Evolutionary conservation across 257 asterid species (phyloP).

Genomic region (Striga asiatica): DNA sequence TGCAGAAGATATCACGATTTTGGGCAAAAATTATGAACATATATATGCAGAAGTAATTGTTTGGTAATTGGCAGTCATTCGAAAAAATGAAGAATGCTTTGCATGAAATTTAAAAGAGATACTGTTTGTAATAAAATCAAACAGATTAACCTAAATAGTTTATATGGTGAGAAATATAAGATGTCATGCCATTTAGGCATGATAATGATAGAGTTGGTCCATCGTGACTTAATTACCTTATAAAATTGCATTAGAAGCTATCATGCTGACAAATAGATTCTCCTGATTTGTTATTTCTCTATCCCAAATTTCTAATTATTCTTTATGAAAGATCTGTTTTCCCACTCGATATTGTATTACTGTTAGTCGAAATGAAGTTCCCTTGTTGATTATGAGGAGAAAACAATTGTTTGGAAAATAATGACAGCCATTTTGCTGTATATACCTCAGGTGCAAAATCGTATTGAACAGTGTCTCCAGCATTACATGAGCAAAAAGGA

Average conservation of each 20-base stretch:
- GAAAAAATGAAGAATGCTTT: too few species aligned
- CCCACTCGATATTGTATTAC: neutral
- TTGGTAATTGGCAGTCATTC: too few species aligned
- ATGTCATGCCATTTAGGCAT: too few species aligned
- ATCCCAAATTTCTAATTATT: neutral
- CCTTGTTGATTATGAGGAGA: neutral
- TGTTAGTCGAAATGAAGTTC: neutral
- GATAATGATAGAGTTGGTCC: too few species aligned
- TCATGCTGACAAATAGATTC: neutral
- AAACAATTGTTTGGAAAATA: neutral
- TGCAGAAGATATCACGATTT: too few species aligned
- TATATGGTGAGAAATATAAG: too few species aligned
- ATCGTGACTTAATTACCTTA: neutral
- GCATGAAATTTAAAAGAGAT: too few species aligned
- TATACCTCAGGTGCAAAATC: constrained; percentile 58
- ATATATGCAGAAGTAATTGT: too few species aligned
- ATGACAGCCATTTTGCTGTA: neutral
- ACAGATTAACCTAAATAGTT: too few species aligned
- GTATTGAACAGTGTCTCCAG: constrained; percentile 61
- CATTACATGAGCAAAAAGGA: constrained; percentile 76
- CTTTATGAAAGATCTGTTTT: neutral
- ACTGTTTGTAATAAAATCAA: too few species aligned
- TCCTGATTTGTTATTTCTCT: neutral
- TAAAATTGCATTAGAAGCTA: too few species aligned
- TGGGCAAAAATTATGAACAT: too few species aligned